These are phyloP conservation scores for Amphichorda felina DNA, from an alignment of 2,329 filamentous ascomycete species.

Conservation along the genomic window DNA sequence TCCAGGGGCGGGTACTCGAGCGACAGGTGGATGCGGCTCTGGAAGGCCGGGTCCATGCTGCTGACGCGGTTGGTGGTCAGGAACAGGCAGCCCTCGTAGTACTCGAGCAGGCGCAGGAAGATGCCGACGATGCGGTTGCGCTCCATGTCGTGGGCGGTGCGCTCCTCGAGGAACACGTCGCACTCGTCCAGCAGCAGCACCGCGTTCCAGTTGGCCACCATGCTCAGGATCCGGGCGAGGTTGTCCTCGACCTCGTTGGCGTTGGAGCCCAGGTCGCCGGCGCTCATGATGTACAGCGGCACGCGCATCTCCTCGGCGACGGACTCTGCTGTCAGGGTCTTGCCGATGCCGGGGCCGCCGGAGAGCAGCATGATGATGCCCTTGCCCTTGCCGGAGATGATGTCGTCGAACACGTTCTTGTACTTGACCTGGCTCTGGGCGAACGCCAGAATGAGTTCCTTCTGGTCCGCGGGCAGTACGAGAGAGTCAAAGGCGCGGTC, in stretches of 20 bases:
- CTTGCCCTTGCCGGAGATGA: slow-evolving; percentile 38
- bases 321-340: slow-evolving; percentile 35
- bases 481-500: slow-evolving; percentile 33
- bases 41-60: slow-evolving; percentile 33
- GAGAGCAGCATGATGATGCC: slow-evolving; percentile 37
- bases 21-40: slow-evolving; percentile 33
- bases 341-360: slow-evolving; percentile 36
- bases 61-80: slow-evolving; percentile 37
- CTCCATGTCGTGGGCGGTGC: slow-evolving; percentile 17
- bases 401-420: slow-evolving; percentile 33
- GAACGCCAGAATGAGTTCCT: slow-evolving; percentile 38
- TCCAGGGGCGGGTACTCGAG: slow-evolving; percentile 33
- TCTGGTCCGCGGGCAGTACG: slow-evolving; percentile 34
- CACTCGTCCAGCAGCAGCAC: slow-evolving; percentile 31
- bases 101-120: slow-evolving; percentile 37
- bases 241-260: slow-evolving; percentile 52
- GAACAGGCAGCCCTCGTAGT: slow-evolving; percentile 37
- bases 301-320: slow-evolving; percentile 36
- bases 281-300: slow-evolving; percentile 39
- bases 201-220: too few species aligned
- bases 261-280: slow-evolving; percentile 60
- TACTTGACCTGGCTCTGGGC: slow-evolving; percentile 31
- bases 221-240: slow-evolving; percentile 42
- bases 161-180: slow-evolving; percentile 26
- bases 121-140: slow-evolving; percentile 29